Conservation (phyloP, 345 rosid species). For the Salix koriyanagi region DNA sequence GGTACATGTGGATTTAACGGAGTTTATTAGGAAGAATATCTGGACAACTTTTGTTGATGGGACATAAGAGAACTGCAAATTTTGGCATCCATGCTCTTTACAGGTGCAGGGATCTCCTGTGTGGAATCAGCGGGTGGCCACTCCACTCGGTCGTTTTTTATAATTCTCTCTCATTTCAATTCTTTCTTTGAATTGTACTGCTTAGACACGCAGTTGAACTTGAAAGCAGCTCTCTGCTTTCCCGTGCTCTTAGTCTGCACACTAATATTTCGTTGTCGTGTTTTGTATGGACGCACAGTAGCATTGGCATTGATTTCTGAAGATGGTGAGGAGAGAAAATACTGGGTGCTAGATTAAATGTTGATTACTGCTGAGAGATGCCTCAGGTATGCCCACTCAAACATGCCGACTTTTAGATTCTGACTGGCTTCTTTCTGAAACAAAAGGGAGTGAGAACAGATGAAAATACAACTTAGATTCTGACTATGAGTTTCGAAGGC, state of each 20-base stretch:
- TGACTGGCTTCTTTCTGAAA: not conserved
- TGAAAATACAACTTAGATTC: no score
- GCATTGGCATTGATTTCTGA: not conserved
- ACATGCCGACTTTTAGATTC: not conserved
- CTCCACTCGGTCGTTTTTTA: not conserved
- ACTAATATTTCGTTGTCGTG: not conserved
- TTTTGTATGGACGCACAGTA: not conserved
- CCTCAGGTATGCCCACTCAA: not conserved
- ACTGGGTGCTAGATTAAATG: not conserved
- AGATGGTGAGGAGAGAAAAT: not conserved
- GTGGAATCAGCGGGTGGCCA: not conserved
- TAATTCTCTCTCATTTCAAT: not conserved
- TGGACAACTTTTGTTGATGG: no score
- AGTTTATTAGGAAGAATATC: no score
- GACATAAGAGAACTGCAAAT: no score
- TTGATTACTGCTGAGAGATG: not conserved
- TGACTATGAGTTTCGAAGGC: no score
- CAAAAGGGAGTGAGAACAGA: no score
- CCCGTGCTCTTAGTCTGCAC: not conserved
- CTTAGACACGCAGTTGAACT: no score
- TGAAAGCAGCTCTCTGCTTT: not conserved
- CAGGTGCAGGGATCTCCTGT: no score
- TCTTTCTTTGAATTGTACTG: not conserved
- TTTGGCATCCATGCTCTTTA: no score
- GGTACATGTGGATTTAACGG: no score